These are phyloP conservation scores for Geotrichum candidum DNA, from an alignment of 1,139 yeast genomes.

Conservation along the genomic window DNA sequence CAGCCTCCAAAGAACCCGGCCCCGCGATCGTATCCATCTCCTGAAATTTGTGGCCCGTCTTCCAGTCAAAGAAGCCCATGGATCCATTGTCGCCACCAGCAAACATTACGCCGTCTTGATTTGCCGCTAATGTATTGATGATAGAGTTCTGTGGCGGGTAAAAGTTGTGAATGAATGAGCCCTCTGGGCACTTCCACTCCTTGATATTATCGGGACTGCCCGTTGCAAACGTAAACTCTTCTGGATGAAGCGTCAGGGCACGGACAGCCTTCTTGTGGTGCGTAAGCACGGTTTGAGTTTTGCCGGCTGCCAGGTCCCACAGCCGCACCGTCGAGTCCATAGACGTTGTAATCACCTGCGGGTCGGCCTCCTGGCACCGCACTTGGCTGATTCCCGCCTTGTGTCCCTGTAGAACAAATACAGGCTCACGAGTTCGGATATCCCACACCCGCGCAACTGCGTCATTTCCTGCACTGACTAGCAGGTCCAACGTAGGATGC, in stretches of 20 bases:
- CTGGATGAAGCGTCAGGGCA: slow-evolving; percentile 62
- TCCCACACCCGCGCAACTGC: slow-evolving; percentile 90
- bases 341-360: slow-evolving; percentile 79
- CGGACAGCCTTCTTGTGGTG: slow-evolving; percentile 83
- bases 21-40: slow-evolving; percentile 47
- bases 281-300: slow-evolving; percentile 55
- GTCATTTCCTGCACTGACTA: slow-evolving; percentile 91
- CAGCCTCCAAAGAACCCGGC: slow-evolving; percentile 66
- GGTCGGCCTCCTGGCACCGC: slow-evolving; percentile 63
- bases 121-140: slow-evolving; percentile 62
- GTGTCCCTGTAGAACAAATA: slow-evolving; percentile 79
- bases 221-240: slow-evolving; percentile 70
- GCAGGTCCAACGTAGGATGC: slow-evolving; percentile 80
- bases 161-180: slow-evolving; percentile 57
- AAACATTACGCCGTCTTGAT: slow-evolving; percentile 63
- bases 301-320: slow-evolving; percentile 81
- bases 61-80: slow-evolving; percentile 74
- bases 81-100: slow-evolving; percentile 84
- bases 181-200: slow-evolving; percentile 80
- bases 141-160: slow-evolving; percentile 47
- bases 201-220: slow-evolving; percentile 75
- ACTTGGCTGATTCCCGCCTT: slow-evolving; percentile 67
- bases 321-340: slow-evolving; percentile 78
- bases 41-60: slow-evolving; percentile 59
- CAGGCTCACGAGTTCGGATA: slow-evolving; percentile 69